Evolutionary conservation across 805 yeast genomes (phyloP).

Genomic region (Saccharomycopsis fermentans): DNA sequence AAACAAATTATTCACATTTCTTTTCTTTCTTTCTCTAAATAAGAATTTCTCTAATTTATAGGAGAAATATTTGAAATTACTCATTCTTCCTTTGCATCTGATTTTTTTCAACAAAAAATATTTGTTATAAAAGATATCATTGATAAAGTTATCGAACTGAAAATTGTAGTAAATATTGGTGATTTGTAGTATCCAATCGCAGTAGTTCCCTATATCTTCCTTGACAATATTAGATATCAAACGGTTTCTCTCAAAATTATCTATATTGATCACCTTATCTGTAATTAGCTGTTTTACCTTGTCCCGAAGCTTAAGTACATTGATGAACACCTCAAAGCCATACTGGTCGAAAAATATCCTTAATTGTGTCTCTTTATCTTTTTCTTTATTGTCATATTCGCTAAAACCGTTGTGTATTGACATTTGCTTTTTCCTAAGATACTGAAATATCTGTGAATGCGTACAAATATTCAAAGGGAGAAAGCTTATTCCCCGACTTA

Average conservation of each 20-base stretch:
- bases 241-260: not conserved
- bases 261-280: not conserved
- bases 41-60: not conserved
- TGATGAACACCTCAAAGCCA: not conserved
- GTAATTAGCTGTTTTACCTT: not conserved
- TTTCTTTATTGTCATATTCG: not conserved
- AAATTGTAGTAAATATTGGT: not conserved
- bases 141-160: not conserved
- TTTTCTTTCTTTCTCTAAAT: not conserved
- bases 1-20: not conserved
- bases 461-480: not conserved
- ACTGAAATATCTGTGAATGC: not conserved
- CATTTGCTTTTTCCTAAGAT: not conserved
- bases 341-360: not conserved
- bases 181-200: not conserved
- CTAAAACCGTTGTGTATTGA: not conserved
- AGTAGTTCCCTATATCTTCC: not conserved
- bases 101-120: not conserved
- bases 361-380: not conserved
- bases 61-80: not conserved
- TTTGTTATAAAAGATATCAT: not conserved
- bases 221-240: not conserved
- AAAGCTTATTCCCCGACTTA: not conserved
- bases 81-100: not conserved
- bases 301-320: not conserved